phyloP scores from a whole-genome alignment of 805 yeast genomes.

The Candida fluviatilis region DNA sequence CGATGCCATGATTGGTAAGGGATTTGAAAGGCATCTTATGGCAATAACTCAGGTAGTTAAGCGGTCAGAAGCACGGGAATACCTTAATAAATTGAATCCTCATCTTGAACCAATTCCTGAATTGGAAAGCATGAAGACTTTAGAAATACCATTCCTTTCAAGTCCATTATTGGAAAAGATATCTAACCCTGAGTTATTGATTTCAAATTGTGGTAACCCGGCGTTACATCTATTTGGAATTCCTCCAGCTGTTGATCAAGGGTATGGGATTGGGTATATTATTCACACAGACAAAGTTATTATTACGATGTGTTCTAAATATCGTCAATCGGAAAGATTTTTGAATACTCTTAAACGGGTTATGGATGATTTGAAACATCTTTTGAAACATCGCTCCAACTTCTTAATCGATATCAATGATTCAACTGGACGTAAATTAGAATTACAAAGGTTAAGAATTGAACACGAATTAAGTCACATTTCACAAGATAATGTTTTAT shows the following conservation, averaged over 20 bases:
- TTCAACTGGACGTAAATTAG: constrained; percentile 27
- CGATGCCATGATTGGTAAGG: constrained; percentile 55
- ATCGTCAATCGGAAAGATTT: constrained; percentile 80
- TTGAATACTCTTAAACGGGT: constrained; percentile 63
- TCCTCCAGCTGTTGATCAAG: constrained; percentile 86
- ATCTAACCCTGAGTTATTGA: constrained; percentile 38
- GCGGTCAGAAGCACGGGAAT: constrained; percentile 31
- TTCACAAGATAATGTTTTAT: constrained; percentile 17
- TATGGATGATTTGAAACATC: constrained; percentile 53
- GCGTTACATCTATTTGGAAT: constrained; percentile 84
- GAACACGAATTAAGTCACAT: constrained; percentile 32
- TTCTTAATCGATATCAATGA: constrained; percentile 27
- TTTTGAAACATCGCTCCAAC: constrained; percentile 36
- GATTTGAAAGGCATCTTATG: constrained; percentile 70
- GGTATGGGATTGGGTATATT: constrained; percentile 91
- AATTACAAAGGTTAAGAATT: constrained; percentile 30
- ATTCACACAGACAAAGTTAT: constrained; percentile 76
- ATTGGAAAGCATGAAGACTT: constrained; percentile 9
- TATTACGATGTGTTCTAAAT: constrained; percentile 81
- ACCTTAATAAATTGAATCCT: constrained; percentile 31
- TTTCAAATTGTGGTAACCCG: constrained; percentile 91
- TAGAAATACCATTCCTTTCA: constrained; percentile 28
- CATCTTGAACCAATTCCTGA: constrained; percentile 31
- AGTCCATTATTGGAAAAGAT: constrained; percentile 31
- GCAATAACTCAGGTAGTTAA: constrained; percentile 57